Base-by-base conservation (phyloP, 139 green algal genomes). In the Mesostigma viride region DNA sequence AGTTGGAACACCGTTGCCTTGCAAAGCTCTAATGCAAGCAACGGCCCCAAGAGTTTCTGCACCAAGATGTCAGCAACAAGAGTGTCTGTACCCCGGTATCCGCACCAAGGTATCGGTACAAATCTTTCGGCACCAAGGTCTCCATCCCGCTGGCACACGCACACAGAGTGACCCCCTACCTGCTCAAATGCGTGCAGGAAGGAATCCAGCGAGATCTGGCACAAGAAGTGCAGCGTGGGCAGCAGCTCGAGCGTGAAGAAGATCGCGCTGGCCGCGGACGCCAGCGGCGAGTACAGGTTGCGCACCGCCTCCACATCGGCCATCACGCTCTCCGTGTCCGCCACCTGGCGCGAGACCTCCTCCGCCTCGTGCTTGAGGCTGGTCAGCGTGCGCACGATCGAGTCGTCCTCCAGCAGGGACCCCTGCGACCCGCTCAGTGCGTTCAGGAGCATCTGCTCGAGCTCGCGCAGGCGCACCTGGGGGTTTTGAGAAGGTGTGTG, bases 101-200 rank as follows among this genome's bases (percentile, higher is more conserved):
- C n/a, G n/a, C n/a, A n/a, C n/a, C n/a, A n/a, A n/a, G n/a, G n/a
- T n/a, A n/a, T n/a, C n/a, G n/a, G n/a, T n/a, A n/a, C n/a, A n/a
- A n/a, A n/a, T n/a, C n/a, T n/a, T n/a, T n/a, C n/a, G n/a, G n/a
- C n/a, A n/a, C n/a, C n/a, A n/a, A n/a, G n/a, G n/a, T n/a, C n/a
- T n/a, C n/a, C n/a, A n/a, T n/a, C n/a, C n/a, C n/a, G n/a, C n/a
- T n/a, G n/a, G n/a, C n/a, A n/a, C n/a, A n/a, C n/a, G n/a, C n/a
- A n/a, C n/a, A n/a, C n/a, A n/a, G n/a, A n/a, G n/a, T n/a, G n/a
- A n/a, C n/a, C n/a, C n/a, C n/a, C n/a, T n/a, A 62, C 63, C 3
- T 68, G 3, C 3, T 69, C 40, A 26, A 69, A 69, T 34, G 64
- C 26, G n/a, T 31, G n/a, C 63, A 69, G 22, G 35, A 69, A 69